Percentiles rank a stretch among this genome's conserved stretches.
Evolutionary conservation across 495 filamentous ascomycete genomes (phyloP).

Genomic region (Letharia lupina): DNA sequence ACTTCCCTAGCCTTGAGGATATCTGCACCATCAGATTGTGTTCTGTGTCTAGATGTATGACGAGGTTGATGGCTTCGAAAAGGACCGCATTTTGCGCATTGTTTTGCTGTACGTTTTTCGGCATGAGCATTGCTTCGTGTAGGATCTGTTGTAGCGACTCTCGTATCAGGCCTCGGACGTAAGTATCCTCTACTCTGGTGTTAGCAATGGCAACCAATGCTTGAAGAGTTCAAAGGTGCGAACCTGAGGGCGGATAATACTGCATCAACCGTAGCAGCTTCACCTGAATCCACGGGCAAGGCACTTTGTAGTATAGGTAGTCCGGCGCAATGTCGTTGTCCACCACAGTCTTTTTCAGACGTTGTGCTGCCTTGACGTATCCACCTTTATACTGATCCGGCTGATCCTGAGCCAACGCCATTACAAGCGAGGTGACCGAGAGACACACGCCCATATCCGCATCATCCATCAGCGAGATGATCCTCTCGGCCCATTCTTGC

Average conservation of each 20-base stretch:
- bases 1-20: constrained; percentile 85
- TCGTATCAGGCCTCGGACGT: constrained; percentile 84
- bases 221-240: constrained; percentile 21
- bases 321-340: constrained; percentile 80
- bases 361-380: constrained; percentile 84
- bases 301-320: constrained; percentile 98
- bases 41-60: constrained; percentile 97
- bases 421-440: constrained; percentile 92
- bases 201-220: constrained; percentile 18
- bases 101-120: constrained; percentile 98
- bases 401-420: constrained; percentile 90
- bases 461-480: constrained; percentile 98
- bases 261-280: constrained; percentile 86
- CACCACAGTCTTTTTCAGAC: constrained; percentile 80
- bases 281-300: constrained; percentile 97
- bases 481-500: constrained; percentile 92
- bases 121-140: constrained; percentile 81
- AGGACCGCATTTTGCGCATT: constrained; percentile 98
- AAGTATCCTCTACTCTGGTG: constrained; percentile 63
- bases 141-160: constrained; percentile 86
- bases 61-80: constrained; percentile 97
- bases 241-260: constrained; percentile 94
- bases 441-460: constrained; percentile 88
- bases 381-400: constrained; percentile 87
- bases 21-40: constrained; percentile 94